Evolutionary conservation across 1,284 basidiomycete species (phyloP).

Genomic region (Pseudozyma sp.): DNA sequence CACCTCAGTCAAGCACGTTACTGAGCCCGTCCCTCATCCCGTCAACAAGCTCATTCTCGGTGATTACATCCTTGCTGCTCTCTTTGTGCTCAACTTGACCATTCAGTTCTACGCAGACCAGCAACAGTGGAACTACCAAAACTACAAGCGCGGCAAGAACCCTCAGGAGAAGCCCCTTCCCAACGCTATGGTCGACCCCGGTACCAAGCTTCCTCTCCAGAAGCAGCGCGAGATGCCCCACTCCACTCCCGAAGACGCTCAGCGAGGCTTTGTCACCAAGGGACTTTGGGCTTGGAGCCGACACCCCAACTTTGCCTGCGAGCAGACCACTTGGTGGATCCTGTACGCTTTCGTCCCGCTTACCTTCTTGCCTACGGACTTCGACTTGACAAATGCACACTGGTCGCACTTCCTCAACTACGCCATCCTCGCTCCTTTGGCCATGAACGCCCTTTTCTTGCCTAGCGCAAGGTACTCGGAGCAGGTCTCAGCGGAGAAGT

Average conservation of each 20-base stretch:
- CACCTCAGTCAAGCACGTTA: slow-evolving; percentile 63
- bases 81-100: slow-evolving; percentile 75
- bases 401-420: slow-evolving; percentile 65
- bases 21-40: slow-evolving; percentile 70
- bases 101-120: slow-evolving; percentile 88
- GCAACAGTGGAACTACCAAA: slow-evolving; percentile 84
- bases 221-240: slow-evolving; percentile 36
- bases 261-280: slow-evolving; percentile 84
- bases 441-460: slow-evolving; percentile 60
- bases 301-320: slow-evolving; percentile 91
- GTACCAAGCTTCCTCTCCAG: slow-evolving; percentile 28
- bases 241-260: slow-evolving; percentile 72
- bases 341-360: slow-evolving; percentile 68
- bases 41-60: slow-evolving; percentile 72
- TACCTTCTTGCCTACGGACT: slow-evolving; percentile 73
- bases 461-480: slow-evolving; percentile 80
- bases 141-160: slow-evolving; percentile 76
- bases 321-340: slow-evolving; percentile 86
- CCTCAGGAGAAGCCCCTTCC: slow-evolving; percentile 41
- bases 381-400: slow-evolving; percentile 53
- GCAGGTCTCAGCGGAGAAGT: slow-evolving; percentile 80
- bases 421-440: slow-evolving; percentile 53
- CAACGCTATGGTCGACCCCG: slow-evolving; percentile 26
- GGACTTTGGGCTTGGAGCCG: slow-evolving; percentile 87
- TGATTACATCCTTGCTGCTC: slow-evolving; percentile 77